Percentiles rank a stretch among this genome's conserved stretches.
Evolutionary conservation across 108 stramenopile genomes (phyloP).

Genomic region (Fistulifera pelliculosa): DNA sequence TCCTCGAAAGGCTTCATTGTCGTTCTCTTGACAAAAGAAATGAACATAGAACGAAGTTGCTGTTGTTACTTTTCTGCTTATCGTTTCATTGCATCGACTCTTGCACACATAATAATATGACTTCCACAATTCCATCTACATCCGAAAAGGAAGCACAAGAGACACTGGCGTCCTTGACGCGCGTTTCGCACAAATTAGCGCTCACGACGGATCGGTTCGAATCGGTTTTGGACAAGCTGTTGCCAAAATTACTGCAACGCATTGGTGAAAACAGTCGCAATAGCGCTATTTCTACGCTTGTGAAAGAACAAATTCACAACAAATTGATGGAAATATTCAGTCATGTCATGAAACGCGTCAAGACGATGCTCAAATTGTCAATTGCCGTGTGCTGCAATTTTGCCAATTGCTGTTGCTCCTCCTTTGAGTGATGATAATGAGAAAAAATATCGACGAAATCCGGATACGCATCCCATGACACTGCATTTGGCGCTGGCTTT

Average conservation of each 20-base stretch:
- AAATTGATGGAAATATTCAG: constrained; percentile 65
- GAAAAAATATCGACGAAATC: neutral
- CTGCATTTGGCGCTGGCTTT: constrained; percentile 65
- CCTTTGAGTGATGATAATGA: neutral
- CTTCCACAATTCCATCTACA: too few relatives aligned
- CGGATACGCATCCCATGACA: constrained; percentile 51
- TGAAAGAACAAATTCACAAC: constrained; percentile 43
- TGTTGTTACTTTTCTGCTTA: too few relatives aligned
- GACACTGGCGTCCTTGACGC: constrained; percentile 4
- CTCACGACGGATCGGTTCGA: constrained; percentile 43
- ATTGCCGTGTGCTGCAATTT: constrained; percentile 47
- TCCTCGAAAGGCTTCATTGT: too few relatives aligned
- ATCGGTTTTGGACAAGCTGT: constrained; percentile 46
- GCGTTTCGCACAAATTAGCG: constrained; percentile 70
- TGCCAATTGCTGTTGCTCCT: constrained; percentile 27
- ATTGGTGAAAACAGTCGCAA: constrained; percentile 52
- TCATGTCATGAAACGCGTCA: constrained; percentile 71
- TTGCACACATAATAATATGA: too few relatives aligned
- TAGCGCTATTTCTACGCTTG: constrained; percentile 25
- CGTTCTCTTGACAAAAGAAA: too few relatives aligned
- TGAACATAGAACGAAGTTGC: too few relatives aligned
- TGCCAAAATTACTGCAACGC: constrained; percentile 58
- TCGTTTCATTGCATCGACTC: too few relatives aligned
- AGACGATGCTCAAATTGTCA: constrained; percentile 36
- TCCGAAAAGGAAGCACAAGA: too few relatives aligned